Conservation (phyloP, 2,329 filamentous ascomycete species). For the Orbilia ellipsospora region DNA sequence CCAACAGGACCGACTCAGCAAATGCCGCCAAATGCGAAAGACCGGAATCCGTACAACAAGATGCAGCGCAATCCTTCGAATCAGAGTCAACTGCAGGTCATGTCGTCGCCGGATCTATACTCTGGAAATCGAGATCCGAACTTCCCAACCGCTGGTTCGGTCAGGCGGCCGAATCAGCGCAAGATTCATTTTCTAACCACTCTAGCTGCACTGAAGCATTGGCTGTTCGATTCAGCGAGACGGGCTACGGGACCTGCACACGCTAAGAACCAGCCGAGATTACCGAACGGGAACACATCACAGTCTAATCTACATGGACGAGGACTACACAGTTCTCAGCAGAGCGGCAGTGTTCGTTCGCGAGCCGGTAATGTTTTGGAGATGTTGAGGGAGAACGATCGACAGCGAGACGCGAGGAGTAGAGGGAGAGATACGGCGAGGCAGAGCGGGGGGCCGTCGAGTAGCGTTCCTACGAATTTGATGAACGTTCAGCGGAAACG, state of each 20-base stretch:
- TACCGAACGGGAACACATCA: conserved; percentile 47
- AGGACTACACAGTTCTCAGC: conserved; percentile 41
- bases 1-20: conserved; percentile 69
- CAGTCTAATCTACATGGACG: conserved; percentile 47
- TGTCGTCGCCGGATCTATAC: conserved; percentile 58
- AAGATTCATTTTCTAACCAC: conserved; percentile 71
- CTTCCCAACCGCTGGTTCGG: conserved; percentile 30
- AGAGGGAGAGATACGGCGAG: conserved; percentile 35
- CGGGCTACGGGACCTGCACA: conserved; percentile 69
- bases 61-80: conserved; percentile 59
- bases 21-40: conserved; percentile 77
- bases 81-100: conserved; percentile 58
- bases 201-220: conserved; percentile 75
- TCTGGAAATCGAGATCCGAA: conserved; percentile 50
- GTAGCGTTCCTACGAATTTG: conserved; percentile 30
- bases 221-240: conserved; percentile 76
- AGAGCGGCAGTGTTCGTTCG: conserved; percentile 46
- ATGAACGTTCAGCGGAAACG: conserved; percentile 68
- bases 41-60: conserved; percentile 55
- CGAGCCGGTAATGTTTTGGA: conserved; percentile 45
- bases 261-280: conserved; percentile 34
- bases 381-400: conserved; percentile 46
- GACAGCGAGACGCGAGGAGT: conserved; percentile 34
- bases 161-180: conserved; percentile 74
- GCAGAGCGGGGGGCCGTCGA: conserved; percentile 31